A percentile compares a stretch with the other conserved stretches of the same genome.
phyloP scores from a whole-genome alignment of 2,329 filamentous ascomycete species.

The Tympanopsis confertula region DNA sequence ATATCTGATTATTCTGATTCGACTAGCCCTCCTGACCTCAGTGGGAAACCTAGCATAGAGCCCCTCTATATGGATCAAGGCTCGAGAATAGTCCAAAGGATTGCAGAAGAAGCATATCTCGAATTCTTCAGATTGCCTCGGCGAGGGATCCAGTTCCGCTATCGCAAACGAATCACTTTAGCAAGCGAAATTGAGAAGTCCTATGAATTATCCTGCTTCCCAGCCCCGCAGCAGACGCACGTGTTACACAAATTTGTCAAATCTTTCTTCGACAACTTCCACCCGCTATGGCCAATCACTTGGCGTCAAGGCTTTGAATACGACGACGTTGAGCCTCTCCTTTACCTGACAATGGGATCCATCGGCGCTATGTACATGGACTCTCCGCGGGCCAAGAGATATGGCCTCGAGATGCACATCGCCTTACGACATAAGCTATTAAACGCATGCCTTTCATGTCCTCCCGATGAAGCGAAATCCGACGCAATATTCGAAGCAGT shows the following conservation, averaged over 20 bases:
- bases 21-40: no score
- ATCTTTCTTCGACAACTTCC: not conserved
- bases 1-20: no score
- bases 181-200: no score
- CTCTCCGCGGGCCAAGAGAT: not conserved
- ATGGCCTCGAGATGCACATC: constrained; percentile 1
- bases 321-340: not conserved
- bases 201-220: no score
- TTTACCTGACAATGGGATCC: not conserved
- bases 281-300: constrained; percentile 1
- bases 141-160: no score
- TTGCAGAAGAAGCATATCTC: no score
- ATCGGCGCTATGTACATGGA: constrained; percentile 2
- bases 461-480: not conserved
- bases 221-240: no score
- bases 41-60: no score
- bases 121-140: no score
- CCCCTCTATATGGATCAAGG: no score
- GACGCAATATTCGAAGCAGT: not conserved
- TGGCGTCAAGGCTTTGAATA: not conserved
- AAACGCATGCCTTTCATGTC: not conserved
- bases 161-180: no score
- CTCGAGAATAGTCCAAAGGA: no score
- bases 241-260: constrained; percentile 1
- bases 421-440: not conserved